Evolutionary conservation across 2,329 filamentous ascomycete genomes (phyloP), one percentile per base, ranked within the genome.

Genomic region (Clonostachys rosea): DNA sequence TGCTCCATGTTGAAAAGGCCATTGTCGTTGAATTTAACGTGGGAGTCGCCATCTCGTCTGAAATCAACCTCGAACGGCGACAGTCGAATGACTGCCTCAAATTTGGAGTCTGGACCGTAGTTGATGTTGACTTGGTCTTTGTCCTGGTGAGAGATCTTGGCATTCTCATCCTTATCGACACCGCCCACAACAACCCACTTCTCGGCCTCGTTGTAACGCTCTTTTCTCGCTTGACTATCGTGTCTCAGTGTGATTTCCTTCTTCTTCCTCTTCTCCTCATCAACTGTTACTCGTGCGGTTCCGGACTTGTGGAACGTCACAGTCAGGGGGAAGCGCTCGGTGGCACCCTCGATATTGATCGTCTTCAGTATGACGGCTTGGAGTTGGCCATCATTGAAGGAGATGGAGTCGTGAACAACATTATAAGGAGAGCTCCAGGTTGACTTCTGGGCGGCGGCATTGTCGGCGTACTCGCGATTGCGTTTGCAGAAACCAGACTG

Each of bases 401-500:
- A 78, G 49, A 94, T 73, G 2, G 89, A 86, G 33, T 86, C 78
- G 45, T 86, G 70, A 40, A 84, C 75, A 53, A 99, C 76, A 53
- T 78, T 75, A 70, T 97, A 99, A 1, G 92, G 92, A 8, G 90
- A 84, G 54, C 75, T 74, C 87, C 90, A 96, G 30, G 76, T 74
- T 9, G 81, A 76, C 50, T 81, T 83, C 47, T 81, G 70, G 40
- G 81, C 71, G 42, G 80, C 69, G 52, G 84, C 90, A 53, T 80
- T 74, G 68, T 97, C 91, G 63, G 94, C 94, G 63, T 88, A 91
- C 37, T 82, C 87, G 64, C 94, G 84, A 70, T 97, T 97, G 54
- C 94, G 88, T 65, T 91, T 94, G 72, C 94, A 99, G 74, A 99
- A 99, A 59, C 94, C 94, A 5, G 92, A 94, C 65, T 99, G 92